Conservation (phyloP, 306 rosid genomes). For the Leucaena leucocephala region DNA sequence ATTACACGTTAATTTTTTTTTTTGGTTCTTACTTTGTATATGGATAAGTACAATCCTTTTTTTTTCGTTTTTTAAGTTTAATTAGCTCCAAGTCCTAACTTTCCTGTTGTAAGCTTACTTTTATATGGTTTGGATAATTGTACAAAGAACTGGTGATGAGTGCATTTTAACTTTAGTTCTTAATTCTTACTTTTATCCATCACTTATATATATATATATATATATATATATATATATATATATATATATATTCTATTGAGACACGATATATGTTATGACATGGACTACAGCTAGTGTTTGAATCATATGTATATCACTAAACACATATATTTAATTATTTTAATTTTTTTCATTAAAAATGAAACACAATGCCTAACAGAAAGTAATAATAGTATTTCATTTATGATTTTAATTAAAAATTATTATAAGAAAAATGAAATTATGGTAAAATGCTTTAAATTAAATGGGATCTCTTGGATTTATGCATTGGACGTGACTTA, state of each 20-base stretch:
- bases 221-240: too few species aligned
- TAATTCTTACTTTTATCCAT: background rate
- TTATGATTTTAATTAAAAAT: too few species aligned
- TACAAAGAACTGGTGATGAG: constrained; percentile 16
- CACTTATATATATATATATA: background rate
- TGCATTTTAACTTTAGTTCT: background rate
- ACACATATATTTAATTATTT: background rate
- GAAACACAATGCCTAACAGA: background rate
- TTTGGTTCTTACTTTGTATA: background rate
- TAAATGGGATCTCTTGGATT: background rate
- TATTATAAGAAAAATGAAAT: background rate
- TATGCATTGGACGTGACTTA: background rate
- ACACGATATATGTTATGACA: background rate
- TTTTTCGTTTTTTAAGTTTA: background rate
- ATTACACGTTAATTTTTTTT: background rate
- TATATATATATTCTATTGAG: too few species aligned
- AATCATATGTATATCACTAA: background rate
- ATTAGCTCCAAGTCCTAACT: constrained; percentile 20
- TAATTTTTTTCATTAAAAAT: background rate
- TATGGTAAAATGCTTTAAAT: too few species aligned
- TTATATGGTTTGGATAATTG: constrained; percentile 1
- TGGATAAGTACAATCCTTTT: background rate
- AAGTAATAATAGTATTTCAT: background rate
- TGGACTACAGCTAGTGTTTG: background rate
- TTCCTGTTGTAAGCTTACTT: background rate